phyloP scores from a whole-genome alignment of 2,329 filamentous ascomycete genomes.

The Ophiocordyceps camponoti-saundersi region DNA sequence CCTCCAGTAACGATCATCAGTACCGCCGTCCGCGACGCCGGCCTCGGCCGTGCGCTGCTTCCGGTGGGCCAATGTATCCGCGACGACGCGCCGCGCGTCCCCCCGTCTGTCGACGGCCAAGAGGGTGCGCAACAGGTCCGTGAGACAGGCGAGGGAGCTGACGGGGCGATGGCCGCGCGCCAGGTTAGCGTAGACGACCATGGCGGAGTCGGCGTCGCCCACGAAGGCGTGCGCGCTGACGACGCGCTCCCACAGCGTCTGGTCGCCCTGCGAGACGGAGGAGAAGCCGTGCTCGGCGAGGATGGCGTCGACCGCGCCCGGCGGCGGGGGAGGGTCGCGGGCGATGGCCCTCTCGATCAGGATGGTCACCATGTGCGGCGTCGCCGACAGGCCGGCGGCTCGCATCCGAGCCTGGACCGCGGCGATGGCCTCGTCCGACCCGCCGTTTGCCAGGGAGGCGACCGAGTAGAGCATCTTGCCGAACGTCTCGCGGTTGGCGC shows the following conservation, averaged over 20 bases:
- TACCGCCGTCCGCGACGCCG: neutral
- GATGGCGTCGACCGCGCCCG: constrained; percentile 40
- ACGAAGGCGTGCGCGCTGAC: constrained; percentile 47
- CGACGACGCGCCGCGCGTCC: constrained; percentile 16
- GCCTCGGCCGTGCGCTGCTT: constrained; percentile 3
- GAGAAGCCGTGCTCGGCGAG: constrained; percentile 36
- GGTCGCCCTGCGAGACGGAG: constrained; percentile 25
- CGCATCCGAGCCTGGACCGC: constrained; percentile 48
- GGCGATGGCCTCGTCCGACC: constrained; percentile 32
- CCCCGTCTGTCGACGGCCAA: constrained; percentile 8
- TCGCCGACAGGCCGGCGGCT: constrained; percentile 30
- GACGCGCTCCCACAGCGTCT: constrained; percentile 52
- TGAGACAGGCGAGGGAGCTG: constrained; percentile 24
- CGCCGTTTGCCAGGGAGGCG: constrained; percentile 16
- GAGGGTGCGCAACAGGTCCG: constrained; percentile 21
- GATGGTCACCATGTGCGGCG: constrained; percentile 56
- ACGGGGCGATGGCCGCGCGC: constrained; percentile 18
- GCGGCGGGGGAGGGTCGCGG: constrained; percentile 38
- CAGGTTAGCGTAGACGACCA: constrained; percentile 30
- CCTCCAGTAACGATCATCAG: constrained; percentile 21
- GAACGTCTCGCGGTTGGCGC: constrained; percentile 46
- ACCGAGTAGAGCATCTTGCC: constrained; percentile 48
- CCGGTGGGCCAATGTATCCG: constrained; percentile 11
- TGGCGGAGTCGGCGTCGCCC: constrained; percentile 31
- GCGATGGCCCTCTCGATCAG: constrained; percentile 52